Evolutionary conservation across 441 rosid species (phyloP).

Genomic region (Gossypium trilobum): DNA sequence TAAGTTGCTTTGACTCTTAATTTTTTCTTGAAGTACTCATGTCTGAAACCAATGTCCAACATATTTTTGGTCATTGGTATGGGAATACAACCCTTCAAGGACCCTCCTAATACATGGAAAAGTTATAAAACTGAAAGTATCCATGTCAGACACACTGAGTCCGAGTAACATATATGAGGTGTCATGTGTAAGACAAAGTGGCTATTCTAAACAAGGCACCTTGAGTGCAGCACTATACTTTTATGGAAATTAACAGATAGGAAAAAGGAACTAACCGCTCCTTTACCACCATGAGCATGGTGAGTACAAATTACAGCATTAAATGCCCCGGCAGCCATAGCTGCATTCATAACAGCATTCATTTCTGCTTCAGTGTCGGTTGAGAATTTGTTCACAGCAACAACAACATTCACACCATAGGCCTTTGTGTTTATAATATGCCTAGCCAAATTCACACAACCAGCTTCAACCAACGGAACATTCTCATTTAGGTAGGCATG

Average conservation of each 20-base stretch:
- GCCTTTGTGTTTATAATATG: conserved; percentile 76
- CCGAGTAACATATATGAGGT: background rate
- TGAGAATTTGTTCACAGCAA: conserved; percentile 84
- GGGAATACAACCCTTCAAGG: background rate
- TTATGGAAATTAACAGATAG: background rate
- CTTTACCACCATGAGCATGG: conserved; percentile 93
- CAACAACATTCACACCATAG: conserved; percentile 84
- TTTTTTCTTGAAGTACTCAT: no score
- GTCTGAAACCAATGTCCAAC: background rate
- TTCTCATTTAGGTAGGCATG: conserved; percentile 73
- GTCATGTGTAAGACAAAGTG: background rate
- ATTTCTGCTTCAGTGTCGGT: conserved; percentile 82
- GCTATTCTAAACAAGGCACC: background rate
- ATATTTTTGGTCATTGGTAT: background rate
- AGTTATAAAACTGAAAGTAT: background rate
- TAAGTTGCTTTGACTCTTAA: no score
- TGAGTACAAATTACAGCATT: conserved; percentile 85
- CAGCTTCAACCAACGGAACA: conserved; percentile 81
- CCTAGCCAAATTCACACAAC: conserved; percentile 82
- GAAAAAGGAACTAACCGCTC: conserved; percentile 56
- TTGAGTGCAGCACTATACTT: background rate
- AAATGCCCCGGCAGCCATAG: conserved; percentile 79
- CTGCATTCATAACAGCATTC: conserved; percentile 60
- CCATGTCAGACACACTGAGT: background rate
- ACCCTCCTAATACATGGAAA: background rate